Base-by-base conservation (phyloP, 2,329 filamentous ascomycete species). In the Paraconiothyrium sp. region DNA sequence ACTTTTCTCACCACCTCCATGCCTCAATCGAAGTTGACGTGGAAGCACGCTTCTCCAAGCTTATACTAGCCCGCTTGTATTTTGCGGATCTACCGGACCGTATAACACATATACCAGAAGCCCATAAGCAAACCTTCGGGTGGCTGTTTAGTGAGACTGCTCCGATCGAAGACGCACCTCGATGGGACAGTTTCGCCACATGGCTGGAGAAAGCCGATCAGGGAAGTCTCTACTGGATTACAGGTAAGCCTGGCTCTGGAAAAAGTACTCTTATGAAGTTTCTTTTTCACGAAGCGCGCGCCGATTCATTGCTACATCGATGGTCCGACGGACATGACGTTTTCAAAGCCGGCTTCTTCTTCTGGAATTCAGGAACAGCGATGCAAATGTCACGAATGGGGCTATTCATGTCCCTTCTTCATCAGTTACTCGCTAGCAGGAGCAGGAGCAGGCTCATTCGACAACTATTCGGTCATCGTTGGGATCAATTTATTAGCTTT, bases 341-440 rank as follows among this genome's bases (percentile, higher is more conserved):
- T 20, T 7, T 20, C 41, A 22, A 43, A 43, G 44, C 44, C 10
- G 44, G 44, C 2, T 73, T 72, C 52, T 78, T 73, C 60, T 76
- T 78, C 48, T 79, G 76, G 75, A 70, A 66, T 8, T 59, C 69
- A 0, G 77, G 76, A 0, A 67, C 60, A 2, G 6, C 3, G 1
- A 51, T 76, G 52, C 74, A 78, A 57, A 67, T 66, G 13, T 68
- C 37, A 13, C 46, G 67, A 3, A 67, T 66, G 27, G 76, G 76
- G 0, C 47, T 76, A 0, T 57, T 76, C 0, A 67, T 68, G 34
- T 62, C 71, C 2, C 34, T 77, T 4, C 50, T 76, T 0, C 61
- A 72, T 44, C 60, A 68, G 16, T 20, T 68, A 13, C 59, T 69
- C 24, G 39, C 13, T 1, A 47, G 27, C 43, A 35, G 30, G 61